Evolutionary conservation across 106 monocot species (phyloP).

Genomic region (Chionographis japonica): DNA sequence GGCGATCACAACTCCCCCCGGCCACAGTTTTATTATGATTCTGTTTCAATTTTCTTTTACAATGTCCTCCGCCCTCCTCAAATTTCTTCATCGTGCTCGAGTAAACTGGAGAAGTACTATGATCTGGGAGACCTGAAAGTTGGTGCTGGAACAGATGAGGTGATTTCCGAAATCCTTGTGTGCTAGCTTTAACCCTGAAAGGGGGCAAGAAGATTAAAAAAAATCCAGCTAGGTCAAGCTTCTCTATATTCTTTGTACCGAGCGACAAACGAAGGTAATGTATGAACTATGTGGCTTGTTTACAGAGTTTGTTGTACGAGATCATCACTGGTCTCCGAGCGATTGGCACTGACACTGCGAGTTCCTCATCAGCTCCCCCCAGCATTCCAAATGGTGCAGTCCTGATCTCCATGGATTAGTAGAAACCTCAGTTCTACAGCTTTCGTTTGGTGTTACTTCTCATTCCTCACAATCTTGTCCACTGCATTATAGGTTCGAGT

Average conservation of each 20-base stretch:
- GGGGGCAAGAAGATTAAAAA: too few relatives aligned
- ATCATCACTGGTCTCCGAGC: conserved; percentile 67
- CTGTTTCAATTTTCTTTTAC: conserved; percentile 97
- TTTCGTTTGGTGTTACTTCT: neutral
- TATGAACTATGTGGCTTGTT: neutral
- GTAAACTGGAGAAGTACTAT: conserved; percentile 74
- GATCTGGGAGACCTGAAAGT: conserved; percentile 66
- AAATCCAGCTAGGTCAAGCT: too few relatives aligned
- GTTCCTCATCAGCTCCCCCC: conserved; percentile 76
- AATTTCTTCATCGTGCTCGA: conserved; percentile 50
- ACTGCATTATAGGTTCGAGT: conserved; percentile 27
- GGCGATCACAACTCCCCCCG: conserved; percentile 95
- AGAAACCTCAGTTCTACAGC: neutral
- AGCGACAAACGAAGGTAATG: too few relatives aligned
- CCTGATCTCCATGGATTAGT: neutral
- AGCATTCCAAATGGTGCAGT: conserved; percentile 46
- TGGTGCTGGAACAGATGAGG: conserved; percentile 75
- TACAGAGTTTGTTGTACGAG: conserved; percentile 81
- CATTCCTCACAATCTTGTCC: neutral
- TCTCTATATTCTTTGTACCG: too few relatives aligned
- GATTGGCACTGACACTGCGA: conserved; percentile 44
- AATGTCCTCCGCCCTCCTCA: conserved; percentile 92
- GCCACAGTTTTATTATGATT: conserved; percentile 95
- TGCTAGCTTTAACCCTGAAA: neutral
- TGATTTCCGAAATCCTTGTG: conserved; percentile 16